Percentiles rank a stretch among this genome's conserved stretches.
phyloP scores from a whole-genome alignment of 108 stramenopile genomes.

The Pseudonitzschia multiseries region DNA sequence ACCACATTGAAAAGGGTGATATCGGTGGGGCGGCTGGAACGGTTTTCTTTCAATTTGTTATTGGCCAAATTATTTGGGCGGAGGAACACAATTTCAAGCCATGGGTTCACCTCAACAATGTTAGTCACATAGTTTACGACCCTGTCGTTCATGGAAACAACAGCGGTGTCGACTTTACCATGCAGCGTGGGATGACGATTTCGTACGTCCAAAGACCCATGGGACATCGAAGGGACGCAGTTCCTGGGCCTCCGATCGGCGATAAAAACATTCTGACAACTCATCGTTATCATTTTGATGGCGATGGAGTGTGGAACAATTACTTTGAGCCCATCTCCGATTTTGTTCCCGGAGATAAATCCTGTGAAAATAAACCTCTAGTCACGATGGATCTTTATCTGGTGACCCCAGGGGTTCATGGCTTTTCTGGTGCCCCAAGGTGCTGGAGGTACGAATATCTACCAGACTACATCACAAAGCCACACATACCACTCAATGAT shows the following conservation, averaged over 20 bases:
- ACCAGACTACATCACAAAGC: constrained; percentile 50
- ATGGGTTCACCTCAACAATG: constrained; percentile 51
- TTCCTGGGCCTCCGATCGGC: constrained; percentile 29
- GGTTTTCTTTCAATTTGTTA: constrained; percentile 57
- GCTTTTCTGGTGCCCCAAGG: constrained; percentile 43
- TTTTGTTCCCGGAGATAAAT: constrained; percentile 52
- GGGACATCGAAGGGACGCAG: constrained; percentile 35
- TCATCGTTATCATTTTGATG: constrained; percentile 30
- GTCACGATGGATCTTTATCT: constrained; percentile 42
- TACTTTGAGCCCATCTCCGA: constrained; percentile 67
- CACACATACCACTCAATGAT: constrained; percentile 45
- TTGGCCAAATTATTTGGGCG: constrained; percentile 53
- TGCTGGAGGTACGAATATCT: constrained; percentile 57
- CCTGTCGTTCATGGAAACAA: constrained; percentile 27
- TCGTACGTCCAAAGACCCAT: constrained; percentile 27
- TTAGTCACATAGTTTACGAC: constrained; percentile 42
- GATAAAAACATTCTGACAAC: constrained; percentile 6
- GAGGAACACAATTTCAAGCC: constrained; percentile 57
- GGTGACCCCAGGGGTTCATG: constrained; percentile 54
- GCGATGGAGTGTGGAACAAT: constrained; percentile 54
- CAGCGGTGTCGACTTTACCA: constrained; percentile 29
- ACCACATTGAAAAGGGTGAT: constrained; percentile 53
- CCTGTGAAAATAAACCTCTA: constrained; percentile 43
- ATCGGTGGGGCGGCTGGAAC: constrained; percentile 54
- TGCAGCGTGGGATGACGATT: constrained; percentile 33